Conservation (phyloP, 148 eudicot species). For the Camellia granthamiana region DNA sequence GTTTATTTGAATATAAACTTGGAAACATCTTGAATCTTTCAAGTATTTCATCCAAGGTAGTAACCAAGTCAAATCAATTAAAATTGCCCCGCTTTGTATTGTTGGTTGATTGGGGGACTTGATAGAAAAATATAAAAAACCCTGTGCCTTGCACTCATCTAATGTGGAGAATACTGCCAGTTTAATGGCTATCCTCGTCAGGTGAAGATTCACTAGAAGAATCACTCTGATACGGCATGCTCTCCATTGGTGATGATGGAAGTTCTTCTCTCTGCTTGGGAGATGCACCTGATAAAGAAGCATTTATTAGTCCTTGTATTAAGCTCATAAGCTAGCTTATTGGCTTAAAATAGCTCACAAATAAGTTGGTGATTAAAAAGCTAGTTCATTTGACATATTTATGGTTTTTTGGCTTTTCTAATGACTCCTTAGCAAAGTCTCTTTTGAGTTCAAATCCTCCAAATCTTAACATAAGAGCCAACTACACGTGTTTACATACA, state of each 20-base stretch:
- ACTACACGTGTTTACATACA: background rate
- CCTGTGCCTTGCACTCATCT: background rate
- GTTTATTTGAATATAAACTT: background rate
- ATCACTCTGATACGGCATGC: constrained; percentile 65
- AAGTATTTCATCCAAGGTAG: background rate
- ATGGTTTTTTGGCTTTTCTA: too few species aligned
- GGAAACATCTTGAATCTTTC: constrained; percentile 4
- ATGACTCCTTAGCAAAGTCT: background rate
- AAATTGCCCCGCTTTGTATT: background rate
- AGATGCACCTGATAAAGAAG: constrained; percentile 48
- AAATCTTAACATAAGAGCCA: background rate
- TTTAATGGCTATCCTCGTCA: constrained; percentile 43
- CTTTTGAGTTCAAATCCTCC: background rate
- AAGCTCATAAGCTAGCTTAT: too few species aligned
- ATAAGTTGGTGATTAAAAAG: too few species aligned
- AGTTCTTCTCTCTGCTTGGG: constrained; percentile 71
- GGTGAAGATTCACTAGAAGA: constrained; percentile 75
- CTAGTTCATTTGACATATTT: too few species aligned
- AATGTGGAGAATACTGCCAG: background rate
- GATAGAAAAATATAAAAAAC: background rate
- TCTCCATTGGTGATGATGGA: constrained; percentile 80
- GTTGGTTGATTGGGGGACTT: background rate
- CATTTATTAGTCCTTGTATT: background rate
- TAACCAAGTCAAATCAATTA: background rate
- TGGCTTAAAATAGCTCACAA: too few species aligned